phyloP scores from a whole-genome alignment of 805 yeast species.

The Monosporozyma servazzii region DNA sequence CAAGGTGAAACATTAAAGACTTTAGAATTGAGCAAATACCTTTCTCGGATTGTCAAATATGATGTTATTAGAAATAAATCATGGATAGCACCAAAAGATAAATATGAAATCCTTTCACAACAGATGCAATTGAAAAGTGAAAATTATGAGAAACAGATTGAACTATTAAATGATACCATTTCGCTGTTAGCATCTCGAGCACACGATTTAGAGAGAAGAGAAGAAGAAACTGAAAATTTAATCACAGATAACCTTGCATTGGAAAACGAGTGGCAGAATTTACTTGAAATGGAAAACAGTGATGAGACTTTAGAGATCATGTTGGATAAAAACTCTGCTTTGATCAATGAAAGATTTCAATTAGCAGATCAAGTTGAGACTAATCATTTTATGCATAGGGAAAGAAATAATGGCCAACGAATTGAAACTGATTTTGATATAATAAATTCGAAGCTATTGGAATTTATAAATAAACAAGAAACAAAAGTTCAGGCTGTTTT shows the following conservation, averaged over 20 bases:
- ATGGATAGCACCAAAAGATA: conserved; percentile 39
- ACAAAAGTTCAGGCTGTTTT: conserved; percentile 11
- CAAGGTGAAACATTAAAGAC: conserved; percentile 62
- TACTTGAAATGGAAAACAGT: background rate
- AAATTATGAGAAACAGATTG: conserved; percentile 38
- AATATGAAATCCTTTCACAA: conserved; percentile 32
- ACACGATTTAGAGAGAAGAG: background rate
- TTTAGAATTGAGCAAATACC: conserved; percentile 53
- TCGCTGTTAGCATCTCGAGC: background rate
- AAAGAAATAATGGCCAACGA: conserved; percentile 7
- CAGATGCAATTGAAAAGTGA: conserved; percentile 29
- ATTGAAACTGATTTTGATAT: conserved; percentile 12
- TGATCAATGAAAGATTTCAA: background rate
- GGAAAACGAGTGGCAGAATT: background rate
- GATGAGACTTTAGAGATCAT: background rate
- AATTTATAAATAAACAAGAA: conserved; percentile 15
- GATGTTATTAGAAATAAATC: conserved; percentile 54
- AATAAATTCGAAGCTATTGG: conserved; percentile 16
- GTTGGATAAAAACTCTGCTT: background rate
- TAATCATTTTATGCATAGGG: conserved; percentile 6
- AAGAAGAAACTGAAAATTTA: background rate
- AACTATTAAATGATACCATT: conserved; percentile 19
- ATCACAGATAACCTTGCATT: background rate
- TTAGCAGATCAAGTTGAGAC: background rate
- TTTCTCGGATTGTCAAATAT: background rate